These are phyloP conservation scores for Myriosclerotinia curreyana DNA, from an alignment of 2,329 filamentous ascomycete genomes.

Conservation along the genomic window DNA sequence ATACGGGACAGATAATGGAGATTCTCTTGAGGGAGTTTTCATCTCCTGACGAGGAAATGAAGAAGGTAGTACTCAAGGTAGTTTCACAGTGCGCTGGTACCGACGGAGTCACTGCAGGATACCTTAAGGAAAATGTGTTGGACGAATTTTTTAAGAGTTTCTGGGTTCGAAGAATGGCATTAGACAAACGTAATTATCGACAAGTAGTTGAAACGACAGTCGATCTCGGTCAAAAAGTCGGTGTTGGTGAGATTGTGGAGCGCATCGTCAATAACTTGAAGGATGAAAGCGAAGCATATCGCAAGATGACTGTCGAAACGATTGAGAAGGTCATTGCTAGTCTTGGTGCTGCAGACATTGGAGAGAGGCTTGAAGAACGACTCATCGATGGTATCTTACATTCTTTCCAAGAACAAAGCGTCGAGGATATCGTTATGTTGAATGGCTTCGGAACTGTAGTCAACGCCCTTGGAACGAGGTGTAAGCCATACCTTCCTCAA, in stretches of 20 bases:
- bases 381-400: conserved; percentile 93
- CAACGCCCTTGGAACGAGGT: conserved; percentile 87
- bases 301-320: conserved; percentile 99
- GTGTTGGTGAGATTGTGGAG: conserved; percentile 90
- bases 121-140: conserved; percentile 91
- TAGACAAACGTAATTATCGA: conserved; percentile 96
- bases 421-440: conserved; percentile 92
- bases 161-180: conserved; percentile 94
- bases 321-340: conserved; percentile 95
- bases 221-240: conserved; percentile 96
- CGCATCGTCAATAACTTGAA: conserved; percentile 93
- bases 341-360: conserved; percentile 89
- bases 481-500: conserved; percentile 94
- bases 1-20: conserved; percentile 98
- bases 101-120: conserved; percentile 89
- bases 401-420: conserved; percentile 96
- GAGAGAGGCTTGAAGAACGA: conserved; percentile 86
- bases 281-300: conserved; percentile 95
- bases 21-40: conserved; percentile 94
- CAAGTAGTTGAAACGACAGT: conserved; percentile 98
- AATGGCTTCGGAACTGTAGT: conserved; percentile 98
- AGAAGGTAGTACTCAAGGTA: conserved; percentile 97
- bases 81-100: conserved; percentile 94
- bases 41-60: conserved; percentile 98
- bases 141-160: conserved; percentile 98